phyloP scores from a whole-genome alignment of 2,329 filamentous ascomycete species.

The Berkeleyomyces rouxiae region DNA sequence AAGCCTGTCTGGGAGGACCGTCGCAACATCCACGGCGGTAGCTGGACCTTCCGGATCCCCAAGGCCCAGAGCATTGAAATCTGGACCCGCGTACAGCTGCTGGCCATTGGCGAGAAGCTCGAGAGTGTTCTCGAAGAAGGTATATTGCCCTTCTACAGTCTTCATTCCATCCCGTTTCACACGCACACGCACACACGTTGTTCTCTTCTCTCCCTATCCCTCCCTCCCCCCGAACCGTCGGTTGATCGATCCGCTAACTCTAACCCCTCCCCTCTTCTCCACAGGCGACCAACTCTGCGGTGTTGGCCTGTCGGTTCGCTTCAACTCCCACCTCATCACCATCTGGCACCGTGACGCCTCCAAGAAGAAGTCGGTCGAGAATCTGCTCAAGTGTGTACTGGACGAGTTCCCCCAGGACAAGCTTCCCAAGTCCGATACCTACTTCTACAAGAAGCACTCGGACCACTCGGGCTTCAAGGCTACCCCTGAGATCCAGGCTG shows the following conservation, averaged over 20 bases:
- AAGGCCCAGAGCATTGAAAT: slow-evolving; percentile 57
- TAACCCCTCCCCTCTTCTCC: neutral
- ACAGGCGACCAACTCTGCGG: slow-evolving; percentile 77
- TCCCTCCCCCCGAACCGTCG: neutral
- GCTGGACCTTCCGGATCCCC: slow-evolving; percentile 82
- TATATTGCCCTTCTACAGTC: slow-evolving; percentile 25
- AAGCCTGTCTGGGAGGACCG: slow-evolving; percentile 71
- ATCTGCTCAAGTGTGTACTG: slow-evolving; percentile 55
- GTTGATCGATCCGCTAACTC: neutral
- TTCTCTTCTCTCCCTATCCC: neutral
- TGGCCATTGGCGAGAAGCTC: slow-evolving; percentile 69
- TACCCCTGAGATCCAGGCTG: slow-evolving; percentile 40
- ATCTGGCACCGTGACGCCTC: slow-evolving; percentile 85
- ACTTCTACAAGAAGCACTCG: slow-evolving; percentile 78
- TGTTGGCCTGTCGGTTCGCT: slow-evolving; percentile 71
- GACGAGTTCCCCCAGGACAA: slow-evolving; percentile 57
- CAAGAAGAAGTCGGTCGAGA: slow-evolving; percentile 63
- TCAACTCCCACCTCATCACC: slow-evolving; percentile 75
- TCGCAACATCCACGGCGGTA: slow-evolving; percentile 69
- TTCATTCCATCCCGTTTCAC: neutral
- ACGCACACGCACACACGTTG: too few species aligned
- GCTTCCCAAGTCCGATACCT: slow-evolving; percentile 51
- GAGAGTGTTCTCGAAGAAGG: slow-evolving; percentile 56
- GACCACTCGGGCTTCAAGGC: slow-evolving; percentile 72
- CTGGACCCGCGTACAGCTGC: slow-evolving; percentile 66